Conservation (phyloP, 441 rosid species). For the Geranium incanum region DNA sequence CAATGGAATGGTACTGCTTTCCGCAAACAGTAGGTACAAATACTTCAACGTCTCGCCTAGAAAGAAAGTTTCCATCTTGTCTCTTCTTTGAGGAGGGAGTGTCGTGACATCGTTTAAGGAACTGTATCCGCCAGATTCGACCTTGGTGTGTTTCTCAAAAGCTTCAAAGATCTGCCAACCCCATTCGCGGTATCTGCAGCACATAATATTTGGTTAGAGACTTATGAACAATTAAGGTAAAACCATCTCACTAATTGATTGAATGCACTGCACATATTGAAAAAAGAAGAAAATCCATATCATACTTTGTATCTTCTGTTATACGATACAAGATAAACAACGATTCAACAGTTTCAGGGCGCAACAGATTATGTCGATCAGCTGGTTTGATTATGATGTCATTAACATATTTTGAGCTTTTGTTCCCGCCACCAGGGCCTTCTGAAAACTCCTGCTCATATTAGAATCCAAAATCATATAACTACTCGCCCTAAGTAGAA, state of each 20-base stretch:
- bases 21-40: constrained; percentile 81
- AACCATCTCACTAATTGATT: neutral
- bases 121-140: constrained; percentile 76
- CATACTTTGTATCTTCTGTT: constrained; percentile 77
- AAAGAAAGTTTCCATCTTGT: constrained; percentile 93
- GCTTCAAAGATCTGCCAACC: constrained; percentile 97
- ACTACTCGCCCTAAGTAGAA: constrained; percentile 15
- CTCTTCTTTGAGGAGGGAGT: constrained; percentile 72
- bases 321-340: constrained; percentile 72
- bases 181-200: constrained; percentile 82
- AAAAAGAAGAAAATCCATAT: constrained; percentile 18
- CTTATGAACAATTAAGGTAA: neutral
- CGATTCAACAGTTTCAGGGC: constrained; percentile 95
- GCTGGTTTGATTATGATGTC: constrained; percentile 82
- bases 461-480: constrained; percentile 23
- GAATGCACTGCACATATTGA: constrained; percentile 2
- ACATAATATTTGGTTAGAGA: constrained; percentile 18
- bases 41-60: constrained; percentile 84
- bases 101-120: constrained; percentile 72
- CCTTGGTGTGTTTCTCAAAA: constrained; percentile 79
- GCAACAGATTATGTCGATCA: constrained; percentile 86
- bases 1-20: constrained; percentile 60
- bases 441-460: constrained; percentile 54
- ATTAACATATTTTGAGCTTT: constrained; percentile 55
- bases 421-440: constrained; percentile 87